A percentile compares a stretch with the other conserved stretches of the same genome.
Evolutionary conservation across 2,329 filamentous ascomycete species (phyloP).

Genomic region (Fusarium guadeloupense): DNA sequence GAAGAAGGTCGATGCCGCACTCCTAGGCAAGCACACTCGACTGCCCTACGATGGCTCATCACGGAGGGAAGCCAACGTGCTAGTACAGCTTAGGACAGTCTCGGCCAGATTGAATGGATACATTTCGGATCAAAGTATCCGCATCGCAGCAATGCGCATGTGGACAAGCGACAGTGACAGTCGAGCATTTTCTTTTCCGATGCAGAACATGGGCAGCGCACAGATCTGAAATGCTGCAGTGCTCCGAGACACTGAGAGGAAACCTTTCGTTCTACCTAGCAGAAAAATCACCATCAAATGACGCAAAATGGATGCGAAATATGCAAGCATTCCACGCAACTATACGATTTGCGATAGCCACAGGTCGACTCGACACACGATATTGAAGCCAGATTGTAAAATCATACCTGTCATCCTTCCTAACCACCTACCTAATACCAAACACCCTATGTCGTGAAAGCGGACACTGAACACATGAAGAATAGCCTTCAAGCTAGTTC

Average conservation of each 20-base stretch:
- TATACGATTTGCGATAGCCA: conserved; percentile 46
- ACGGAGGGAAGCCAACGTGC: background rate
- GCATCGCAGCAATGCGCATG: conserved; percentile 8
- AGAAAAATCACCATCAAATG: conserved; percentile 34
- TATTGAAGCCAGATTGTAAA: conserved; percentile 2
- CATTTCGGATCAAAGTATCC: conserved; percentile 10
- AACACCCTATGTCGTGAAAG: too few relatives aligned
- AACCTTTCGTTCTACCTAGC: conserved; percentile 25
- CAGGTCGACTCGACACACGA: conserved; percentile 33
- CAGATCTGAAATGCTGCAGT: conserved; percentile 14
- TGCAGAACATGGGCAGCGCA: background rate
- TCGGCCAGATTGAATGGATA: conserved; percentile 26
- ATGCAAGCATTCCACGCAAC: conserved; percentile 42
- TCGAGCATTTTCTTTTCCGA: conserved; percentile 27
- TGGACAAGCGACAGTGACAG: conserved; percentile 24
- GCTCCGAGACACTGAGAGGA: conserved; percentile 16
- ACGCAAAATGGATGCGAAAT: conserved; percentile 43
- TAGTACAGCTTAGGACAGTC: conserved; percentile 26
- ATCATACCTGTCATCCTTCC: conserved; percentile 1
- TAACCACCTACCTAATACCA: conserved; percentile 6
- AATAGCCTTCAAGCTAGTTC: conserved; percentile 10
- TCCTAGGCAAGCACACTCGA: too few relatives aligned
- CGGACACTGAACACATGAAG: conserved; percentile 3
- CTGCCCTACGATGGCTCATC: background rate
- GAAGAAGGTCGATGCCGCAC: too few relatives aligned